Evolutionary conservation across 129 eudicot genomes (phyloP).

Genomic region (Flaveria linearis): DNA sequence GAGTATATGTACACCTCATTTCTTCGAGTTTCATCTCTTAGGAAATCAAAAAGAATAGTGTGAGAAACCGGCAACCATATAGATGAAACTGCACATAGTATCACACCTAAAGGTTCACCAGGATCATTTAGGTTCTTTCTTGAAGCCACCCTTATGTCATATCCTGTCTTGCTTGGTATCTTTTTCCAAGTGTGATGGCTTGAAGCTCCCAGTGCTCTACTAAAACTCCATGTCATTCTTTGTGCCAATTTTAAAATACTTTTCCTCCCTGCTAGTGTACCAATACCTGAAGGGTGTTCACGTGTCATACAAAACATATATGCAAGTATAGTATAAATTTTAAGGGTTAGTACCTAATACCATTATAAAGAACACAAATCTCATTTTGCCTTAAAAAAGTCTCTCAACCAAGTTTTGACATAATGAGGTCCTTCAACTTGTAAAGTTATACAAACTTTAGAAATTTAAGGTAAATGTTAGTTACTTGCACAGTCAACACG

Average conservation of each 20-base stretch:
- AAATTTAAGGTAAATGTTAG: not conserved
- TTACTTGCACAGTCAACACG: not conserved
- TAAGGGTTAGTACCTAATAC: not conserved
- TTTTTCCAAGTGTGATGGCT: conserved; percentile 78
- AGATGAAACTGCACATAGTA: conserved; percentile 80
- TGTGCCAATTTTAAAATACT: conserved; percentile 82
- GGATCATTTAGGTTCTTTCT: conserved; percentile 84
- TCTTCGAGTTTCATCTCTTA: conserved; percentile 79
- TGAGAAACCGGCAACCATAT: conserved; percentile 89
- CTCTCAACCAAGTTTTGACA: not conserved
- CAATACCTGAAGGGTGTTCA: conserved; percentile 51
- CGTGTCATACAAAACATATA: conserved; percentile 3
- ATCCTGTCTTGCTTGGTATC: conserved; percentile 65
- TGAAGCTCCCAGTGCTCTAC: conserved; percentile 82
- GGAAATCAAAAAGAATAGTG: conserved; percentile 63
- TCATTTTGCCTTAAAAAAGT: not conserved
- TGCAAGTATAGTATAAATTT: not conserved
- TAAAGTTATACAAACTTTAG: not conserved
- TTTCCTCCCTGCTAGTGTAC: conserved; percentile 88
- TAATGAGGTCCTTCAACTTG: not conserved
- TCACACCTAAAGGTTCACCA: conserved; percentile 87
- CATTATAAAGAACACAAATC: not conserved
- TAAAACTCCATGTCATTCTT: conserved; percentile 82
- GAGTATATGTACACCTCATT: conserved; percentile 56
- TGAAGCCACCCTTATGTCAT: conserved; percentile 76